Evolutionary conservation across 139 green algal genomes (phyloP).

Genomic region (Chlamydomonas incerta): DNA sequence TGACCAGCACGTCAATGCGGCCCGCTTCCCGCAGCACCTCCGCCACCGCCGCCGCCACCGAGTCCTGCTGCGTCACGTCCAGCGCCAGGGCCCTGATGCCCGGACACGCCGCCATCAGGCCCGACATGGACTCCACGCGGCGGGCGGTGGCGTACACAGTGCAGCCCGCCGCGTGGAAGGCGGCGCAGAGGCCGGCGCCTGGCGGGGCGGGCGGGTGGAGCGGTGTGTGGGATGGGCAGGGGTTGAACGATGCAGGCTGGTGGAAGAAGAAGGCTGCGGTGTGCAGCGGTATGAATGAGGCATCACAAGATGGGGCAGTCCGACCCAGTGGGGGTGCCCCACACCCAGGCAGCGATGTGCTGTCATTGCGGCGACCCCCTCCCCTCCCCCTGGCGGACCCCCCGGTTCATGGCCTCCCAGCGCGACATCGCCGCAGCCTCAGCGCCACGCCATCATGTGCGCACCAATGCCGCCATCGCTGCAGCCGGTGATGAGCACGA

Average conservation of each 20-base stretch:
- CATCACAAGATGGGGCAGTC: no score
- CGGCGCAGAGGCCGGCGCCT: slow-evolving; percentile 42
- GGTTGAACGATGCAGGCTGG: no score
- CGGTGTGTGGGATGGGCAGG: no score
- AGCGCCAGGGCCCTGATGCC: slow-evolving; percentile 41
- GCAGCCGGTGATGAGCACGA: slow-evolving; percentile 55
- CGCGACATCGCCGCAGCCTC: no score
- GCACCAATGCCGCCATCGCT: slow-evolving; percentile 55
- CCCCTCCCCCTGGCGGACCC: no score
- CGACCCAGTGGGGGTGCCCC: no score
- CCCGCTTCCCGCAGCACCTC: slow-evolving; percentile 11
- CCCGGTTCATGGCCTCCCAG: no score
- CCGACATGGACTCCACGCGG: slow-evolving; percentile 35
- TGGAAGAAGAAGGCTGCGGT: no score
- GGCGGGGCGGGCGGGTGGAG: background rate
- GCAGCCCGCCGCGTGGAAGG: slow-evolving; percentile 31
- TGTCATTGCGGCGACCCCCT: no score
- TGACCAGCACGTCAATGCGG: slow-evolving; percentile 30
- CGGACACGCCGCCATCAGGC: background rate
- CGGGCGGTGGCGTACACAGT: slow-evolving; percentile 52
- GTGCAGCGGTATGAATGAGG: no score
- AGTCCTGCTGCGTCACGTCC: slow-evolving; percentile 42
- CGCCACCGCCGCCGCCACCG: slow-evolving; percentile 24
- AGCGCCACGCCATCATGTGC: no score
- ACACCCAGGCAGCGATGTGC: no score